These are phyloP conservation scores for Scheffersomyces parashehatae DNA, from an alignment of 1,139 yeast genomes.

Conservation along the genomic window DNA sequence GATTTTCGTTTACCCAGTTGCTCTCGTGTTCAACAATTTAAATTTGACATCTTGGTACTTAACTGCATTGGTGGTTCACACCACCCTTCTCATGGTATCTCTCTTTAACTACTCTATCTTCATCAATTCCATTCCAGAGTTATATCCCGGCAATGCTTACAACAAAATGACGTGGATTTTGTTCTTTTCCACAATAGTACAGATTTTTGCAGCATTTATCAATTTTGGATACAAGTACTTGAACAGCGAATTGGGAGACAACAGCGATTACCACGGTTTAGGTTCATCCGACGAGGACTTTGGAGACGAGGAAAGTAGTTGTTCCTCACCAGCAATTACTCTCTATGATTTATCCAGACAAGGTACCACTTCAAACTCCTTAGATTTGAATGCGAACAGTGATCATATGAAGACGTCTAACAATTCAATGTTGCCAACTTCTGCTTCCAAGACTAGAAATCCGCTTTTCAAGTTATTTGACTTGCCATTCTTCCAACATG, in stretches of 20 bases:
- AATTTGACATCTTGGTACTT: conserved; percentile 55
- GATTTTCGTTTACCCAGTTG: conserved; percentile 66
- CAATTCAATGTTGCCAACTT: conserved; percentile 11
- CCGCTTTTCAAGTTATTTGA: conserved; percentile 5
- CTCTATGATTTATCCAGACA: conserved; percentile 31
- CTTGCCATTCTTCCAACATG: conserved; percentile 11
- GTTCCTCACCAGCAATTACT: conserved; percentile 39
- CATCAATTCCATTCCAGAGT: conserved; percentile 57
- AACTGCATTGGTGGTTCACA: conserved; percentile 55
- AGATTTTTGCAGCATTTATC: conserved; percentile 50
- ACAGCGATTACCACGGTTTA: conserved; percentile 13
- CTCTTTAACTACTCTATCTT: conserved; percentile 62
- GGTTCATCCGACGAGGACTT: conserved; percentile 27
- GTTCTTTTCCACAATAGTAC: conserved; percentile 52
- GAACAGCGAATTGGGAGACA: conserved; percentile 3
- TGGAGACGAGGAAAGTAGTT: conserved; percentile 19
- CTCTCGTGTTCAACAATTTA: conserved; percentile 64
- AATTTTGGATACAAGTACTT: conserved; percentile 17
- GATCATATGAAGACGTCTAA: conserved; percentile 17
- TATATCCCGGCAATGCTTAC: conserved; percentile 81
- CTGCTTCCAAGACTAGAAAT: neutral
- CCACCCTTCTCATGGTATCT: conserved; percentile 47
- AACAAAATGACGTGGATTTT: conserved; percentile 63
- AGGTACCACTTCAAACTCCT: conserved; percentile 8
- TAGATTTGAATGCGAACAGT: conserved; percentile 14